These are phyloP conservation scores for Rhodotorula babjevae DNA, from an alignment of 768 basidiomycete genomes.

Conservation along the genomic window DNA sequence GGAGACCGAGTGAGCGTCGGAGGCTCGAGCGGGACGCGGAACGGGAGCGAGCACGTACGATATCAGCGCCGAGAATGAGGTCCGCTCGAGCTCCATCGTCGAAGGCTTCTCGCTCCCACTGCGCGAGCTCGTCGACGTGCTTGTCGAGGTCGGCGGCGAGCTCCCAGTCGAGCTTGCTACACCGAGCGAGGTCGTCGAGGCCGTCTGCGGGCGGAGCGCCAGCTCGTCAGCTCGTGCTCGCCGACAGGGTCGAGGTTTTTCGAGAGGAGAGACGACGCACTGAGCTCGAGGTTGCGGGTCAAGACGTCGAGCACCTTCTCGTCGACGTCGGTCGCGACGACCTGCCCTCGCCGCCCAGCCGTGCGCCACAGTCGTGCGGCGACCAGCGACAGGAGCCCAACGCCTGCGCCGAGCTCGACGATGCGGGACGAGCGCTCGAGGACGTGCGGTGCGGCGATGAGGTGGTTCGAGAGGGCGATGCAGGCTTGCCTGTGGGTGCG, in stretches of 20 bases:
- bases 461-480: slow-evolving; percentile 34
- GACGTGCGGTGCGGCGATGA: background rate
- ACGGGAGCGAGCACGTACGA: slow-evolving; percentile 6
- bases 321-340: slow-evolving; percentile 32
- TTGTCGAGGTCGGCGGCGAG: background rate
- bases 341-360: background rate
- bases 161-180: slow-evolving; percentile 27
- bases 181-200: background rate
- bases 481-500: slow-evolving; percentile 32
- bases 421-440: background rate
- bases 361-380: background rate
- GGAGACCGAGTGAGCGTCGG: background rate
- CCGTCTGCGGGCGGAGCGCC: background rate
- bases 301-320: slow-evolving; percentile 22
- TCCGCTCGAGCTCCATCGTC: slow-evolving; percentile 1
- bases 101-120: slow-evolving; percentile 8
- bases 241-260: too few relatives aligned
- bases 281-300: slow-evolving; percentile 16
- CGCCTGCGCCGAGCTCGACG: slow-evolving; percentile 34
- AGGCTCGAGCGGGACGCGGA: too few relatives aligned
- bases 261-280: background rate
- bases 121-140: background rate
- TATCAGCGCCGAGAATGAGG: slow-evolving; percentile 32
- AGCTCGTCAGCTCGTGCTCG: background rate
- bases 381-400: slow-evolving; percentile 31